Base-by-base conservation (phyloP, 2,329 filamentous ascomycete species). In the Didymella arachidicola region DNA sequence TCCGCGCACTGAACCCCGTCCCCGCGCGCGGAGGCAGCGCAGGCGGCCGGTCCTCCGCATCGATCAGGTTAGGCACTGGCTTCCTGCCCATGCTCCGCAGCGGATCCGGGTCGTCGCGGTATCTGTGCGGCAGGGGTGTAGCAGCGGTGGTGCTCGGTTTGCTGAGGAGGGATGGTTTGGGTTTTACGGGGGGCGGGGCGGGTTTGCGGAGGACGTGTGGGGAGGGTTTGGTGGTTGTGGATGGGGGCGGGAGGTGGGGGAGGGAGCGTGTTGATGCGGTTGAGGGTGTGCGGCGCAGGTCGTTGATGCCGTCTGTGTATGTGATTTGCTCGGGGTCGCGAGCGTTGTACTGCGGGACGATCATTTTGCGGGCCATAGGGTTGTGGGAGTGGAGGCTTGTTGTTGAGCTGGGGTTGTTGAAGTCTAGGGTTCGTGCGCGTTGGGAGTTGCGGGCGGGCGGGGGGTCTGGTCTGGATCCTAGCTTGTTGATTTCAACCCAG, bases 401-500 rank as follows among this genome's bases (percentile, higher is more conserved):
- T 22, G 65, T 66, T 8, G 69, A 66, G 49, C 57, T 63, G 8
- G 58, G 55, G 19, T 58, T 60, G 54, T 72, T 71, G 60, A 74
- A 74, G 55, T 76, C 72, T 25, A 71, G 42, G 4, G 72, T 71
- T 18, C 68, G 68, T 29, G 72, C 63, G 53, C 72, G 59, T 44
- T 68, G 63, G 25, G 73, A 69, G 30, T 72, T 71, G 44, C 74
- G 60, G 22, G 74, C 56, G 32, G 73, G 73, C 18, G 74, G 74
- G 25, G 72, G 72, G 43, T 73, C 69, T 12, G 74, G 72, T 53
- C 61, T 69, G 30, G 58, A 36, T 10, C 57, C 59, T 48, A 72
- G 62, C 6, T 65, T 65, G 54, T 66, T 68, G 4, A 83, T 77
- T 58, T 80, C 77, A 34, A 96, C 87, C 95, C 95, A 98, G 70